Percentiles rank a stretch among this genome's conserved stretches.
Conservation (phyloP, 2,329 filamentous ascomycete species). For the Colletotrichum sp. region DNA sequence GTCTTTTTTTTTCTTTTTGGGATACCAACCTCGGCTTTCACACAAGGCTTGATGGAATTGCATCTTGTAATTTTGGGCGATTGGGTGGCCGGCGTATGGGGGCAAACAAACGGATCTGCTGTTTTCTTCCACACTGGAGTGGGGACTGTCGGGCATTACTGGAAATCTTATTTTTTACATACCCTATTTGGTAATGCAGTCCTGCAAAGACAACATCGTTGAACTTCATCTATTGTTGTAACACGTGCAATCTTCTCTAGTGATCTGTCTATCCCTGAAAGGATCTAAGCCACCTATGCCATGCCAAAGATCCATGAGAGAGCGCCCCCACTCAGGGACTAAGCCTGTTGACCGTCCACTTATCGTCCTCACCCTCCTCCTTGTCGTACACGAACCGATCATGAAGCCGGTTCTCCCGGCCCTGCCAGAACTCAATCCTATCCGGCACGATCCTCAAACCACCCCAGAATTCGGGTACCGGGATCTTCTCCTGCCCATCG, state of each 20-base stretch:
- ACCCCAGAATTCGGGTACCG: slow-evolving; percentile 94
- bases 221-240: neutral
- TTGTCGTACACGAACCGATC: slow-evolving; percentile 89
- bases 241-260: neutral
- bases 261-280: neutral
- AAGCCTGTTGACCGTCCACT: slow-evolving; percentile 74
- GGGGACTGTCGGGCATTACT: neutral
- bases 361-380: slow-evolving; percentile 48
- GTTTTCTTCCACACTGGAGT: neutral
- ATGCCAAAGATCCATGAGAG: neutral
- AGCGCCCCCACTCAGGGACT: slow-evolving; percentile 61
- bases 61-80: slow-evolving; percentile 14
- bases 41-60: neutral
- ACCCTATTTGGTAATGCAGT: slow-evolving; percentile 19
- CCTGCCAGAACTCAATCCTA: slow-evolving; percentile 95
- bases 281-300: neutral
- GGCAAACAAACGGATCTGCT: neutral
- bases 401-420: slow-evolving; percentile 85
- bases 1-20: neutral
- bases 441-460: slow-evolving; percentile 86
- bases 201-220: neutral
- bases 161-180: neutral
- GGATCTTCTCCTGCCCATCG: slow-evolving; percentile 77
- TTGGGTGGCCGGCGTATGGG: slow-evolving; percentile 4
- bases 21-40: slow-evolving; percentile 17